Base-by-base conservation (phyloP, 176 grass and related monocot species). In the Cenchrus purpureus region DNA sequence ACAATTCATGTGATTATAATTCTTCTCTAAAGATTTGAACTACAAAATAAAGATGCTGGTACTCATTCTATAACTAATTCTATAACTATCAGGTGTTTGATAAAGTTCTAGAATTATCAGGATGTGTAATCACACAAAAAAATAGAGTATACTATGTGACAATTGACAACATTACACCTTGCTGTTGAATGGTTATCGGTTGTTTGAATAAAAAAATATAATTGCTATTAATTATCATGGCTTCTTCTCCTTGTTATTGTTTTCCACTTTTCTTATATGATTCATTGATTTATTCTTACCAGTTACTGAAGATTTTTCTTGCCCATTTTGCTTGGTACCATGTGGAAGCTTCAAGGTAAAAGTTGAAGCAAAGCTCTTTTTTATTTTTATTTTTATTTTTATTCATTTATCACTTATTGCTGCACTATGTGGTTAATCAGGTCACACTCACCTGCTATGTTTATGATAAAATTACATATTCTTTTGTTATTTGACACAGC, bases 241-340 rank as follows among this genome's bases (percentile, higher is more conserved):
- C 15, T 80, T 82, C 3, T 19, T 58, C 13, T 62, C 42, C 12
- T 89, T 88, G 37, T 19, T 65, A 19, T 57, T 57, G 56, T 56
- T 7, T 61, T 22, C 54, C 71, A 7, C 9, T 78, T 50, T 89
- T 82, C 57, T 64, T 43, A 68, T 87, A 83, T 83, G 37, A 60
- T 61, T 14, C 51, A n/a, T 81, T 48, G 28, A 65, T 86, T 25
- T 10, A 56, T 88, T 83, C 58, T 86, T 82, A 82, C 58, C 97
- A 99, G 97, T 96, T 52, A 94, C 97, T 44, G 97, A 99, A 89
- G 93, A 96, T 84, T 99, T 99, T 80, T 86, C 91, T 74, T 99
- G 97, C 71, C 90, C 97, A 28, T 99, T 99, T 89, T 99, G 97
- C 84, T 89, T 99, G 88, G 84, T 91, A 71, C 73, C 66, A n/a